Evolutionary conservation across 1,139 yeast genomes (phyloP).

Genomic region (Cylindricascospora bacillispora): DNA sequence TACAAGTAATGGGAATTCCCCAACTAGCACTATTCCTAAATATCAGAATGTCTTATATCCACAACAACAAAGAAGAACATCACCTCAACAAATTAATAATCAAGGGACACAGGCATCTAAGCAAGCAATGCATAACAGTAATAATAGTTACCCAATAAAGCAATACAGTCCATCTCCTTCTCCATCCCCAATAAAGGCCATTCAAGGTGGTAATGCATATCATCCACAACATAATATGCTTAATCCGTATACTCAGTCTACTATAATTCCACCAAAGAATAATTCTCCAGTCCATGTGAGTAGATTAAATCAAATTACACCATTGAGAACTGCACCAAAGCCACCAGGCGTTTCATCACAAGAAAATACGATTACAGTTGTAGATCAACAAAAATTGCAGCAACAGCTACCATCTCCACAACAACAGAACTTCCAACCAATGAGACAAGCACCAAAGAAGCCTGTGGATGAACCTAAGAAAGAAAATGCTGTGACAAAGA

Average conservation of each 20-base stretch:
- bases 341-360: too few relatives aligned
- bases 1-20: slow-evolving; percentile 1
- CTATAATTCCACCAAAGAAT: slow-evolving; percentile 3
- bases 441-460: slow-evolving; percentile 25
- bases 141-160: neutral
- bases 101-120: slow-evolving; percentile 2
- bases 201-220: slow-evolving; percentile 8
- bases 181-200: slow-evolving; percentile 2
- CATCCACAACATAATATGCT: slow-evolving; percentile 18
- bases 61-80: slow-evolving; percentile 1
- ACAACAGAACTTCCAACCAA: slow-evolving; percentile 17
- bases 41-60: neutral
- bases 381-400: neutral
- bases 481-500: slow-evolving; percentile 27
- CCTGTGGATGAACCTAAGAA: slow-evolving; percentile 23
- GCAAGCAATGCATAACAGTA: slow-evolving; percentile 4
- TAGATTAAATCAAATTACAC: slow-evolving; percentile 7
- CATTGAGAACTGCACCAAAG: too few relatives aligned
- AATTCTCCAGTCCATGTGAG: slow-evolving; percentile 2
- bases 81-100: slow-evolving; percentile 1
- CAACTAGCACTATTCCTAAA: neutral
- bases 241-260: slow-evolving; percentile 19
- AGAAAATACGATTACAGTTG: slow-evolving; percentile 1
- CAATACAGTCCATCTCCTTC: slow-evolving; percentile 2
- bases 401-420: slow-evolving; percentile 4